Conservation (phyloP, 2,329 filamentous ascomycete genomes). For the Septoria linicola region DNA sequence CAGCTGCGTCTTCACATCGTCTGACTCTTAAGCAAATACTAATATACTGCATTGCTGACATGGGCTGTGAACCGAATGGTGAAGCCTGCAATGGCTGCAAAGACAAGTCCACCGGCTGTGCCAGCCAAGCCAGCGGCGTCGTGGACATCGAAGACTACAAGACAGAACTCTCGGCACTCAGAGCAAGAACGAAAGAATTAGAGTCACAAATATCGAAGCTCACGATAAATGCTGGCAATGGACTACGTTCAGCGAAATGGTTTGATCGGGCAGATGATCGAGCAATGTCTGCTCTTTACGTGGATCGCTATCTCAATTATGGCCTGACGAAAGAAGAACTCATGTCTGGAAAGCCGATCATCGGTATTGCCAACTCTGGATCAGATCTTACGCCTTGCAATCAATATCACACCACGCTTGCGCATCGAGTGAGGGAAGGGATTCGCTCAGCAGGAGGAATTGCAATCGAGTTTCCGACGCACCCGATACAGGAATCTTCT, state of each 20-base stretch:
- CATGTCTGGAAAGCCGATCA: constrained; percentile 33
- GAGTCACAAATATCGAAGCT: constrained; percentile 32
- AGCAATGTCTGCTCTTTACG: constrained; percentile 34
- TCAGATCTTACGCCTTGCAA: constrained; percentile 37
- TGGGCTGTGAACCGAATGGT: constrained; percentile 10
- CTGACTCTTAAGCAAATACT: neutral
- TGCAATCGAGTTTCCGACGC: constrained; percentile 36
- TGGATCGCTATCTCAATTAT: constrained; percentile 36
- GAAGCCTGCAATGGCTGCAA: constrained; percentile 25
- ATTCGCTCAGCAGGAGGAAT: constrained; percentile 34
- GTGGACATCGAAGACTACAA: constrained; percentile 37
- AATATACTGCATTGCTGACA: neutral
- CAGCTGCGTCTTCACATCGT: neutral
- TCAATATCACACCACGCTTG: constrained; percentile 32
- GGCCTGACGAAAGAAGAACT: constrained; percentile 35
- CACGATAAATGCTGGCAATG: constrained; percentile 16
- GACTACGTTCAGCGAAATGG: constrained; percentile 34
- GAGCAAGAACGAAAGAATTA: constrained; percentile 32
- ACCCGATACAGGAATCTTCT: constrained; percentile 36
- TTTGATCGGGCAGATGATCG: constrained; percentile 33
- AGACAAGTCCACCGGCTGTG: constrained; percentile 15
- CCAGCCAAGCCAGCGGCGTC: constrained; percentile 6
- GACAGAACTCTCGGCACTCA: constrained; percentile 31
- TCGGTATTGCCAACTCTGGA: constrained; percentile 35
- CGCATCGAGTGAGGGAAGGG: constrained; percentile 34